Base-by-base conservation (phyloP, 768 basidiomycete species). In the Podaxis sp. region DNA sequence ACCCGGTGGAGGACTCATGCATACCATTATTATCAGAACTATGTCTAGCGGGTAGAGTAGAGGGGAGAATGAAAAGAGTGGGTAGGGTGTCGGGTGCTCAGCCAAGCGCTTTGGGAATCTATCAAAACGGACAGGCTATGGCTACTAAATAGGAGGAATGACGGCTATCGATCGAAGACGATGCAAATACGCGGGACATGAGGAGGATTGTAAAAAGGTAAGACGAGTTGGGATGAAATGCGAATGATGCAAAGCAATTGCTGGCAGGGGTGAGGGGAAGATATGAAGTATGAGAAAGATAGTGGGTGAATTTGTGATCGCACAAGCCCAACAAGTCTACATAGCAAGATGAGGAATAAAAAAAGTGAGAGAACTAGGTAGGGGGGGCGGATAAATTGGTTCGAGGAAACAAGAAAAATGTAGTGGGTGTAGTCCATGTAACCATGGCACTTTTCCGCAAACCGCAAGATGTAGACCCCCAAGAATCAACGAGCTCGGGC, bases 381-480 rank as follows among this genome's bases (percentile, higher is more conserved):
- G 13, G 12, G 24, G 19, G 17, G 46, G 60, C 52, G 5, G 13
- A 38, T 36, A 59, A 51, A 33, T 33, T 46, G n/a, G 6, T 9
- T 46, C 44, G 19, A 46, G 6, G 38, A 36, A 17, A 39, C 56
- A 63, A 58, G 24, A 44, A 46, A 52, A 53, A 59, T 64, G 57
- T 62, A 52, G 64, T 59, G 61, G 68, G 64, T 64, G 68, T 68
- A 65, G 5, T 51, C 49, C 49, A 51, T 64, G 51, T 46, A 63
- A 64, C 38, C 39, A 46, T 28, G 22, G 40, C 11, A 44, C 24
- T 40, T 57, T 44, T 44, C 39, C 24, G 26, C 42, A 40, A 57
- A 57, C 42, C 56, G 17, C 22, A 57, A 46, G 19, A 6, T 19
- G 44, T 2, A 57, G 49, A 30, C 39, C 56, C 52, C 33, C 52